Percentiles rank a stretch among this genome's conserved stretches.
phyloP scores from a whole-genome alignment of 2,329 filamentous ascomycete species.

The Fusarium avenaceum region DNA sequence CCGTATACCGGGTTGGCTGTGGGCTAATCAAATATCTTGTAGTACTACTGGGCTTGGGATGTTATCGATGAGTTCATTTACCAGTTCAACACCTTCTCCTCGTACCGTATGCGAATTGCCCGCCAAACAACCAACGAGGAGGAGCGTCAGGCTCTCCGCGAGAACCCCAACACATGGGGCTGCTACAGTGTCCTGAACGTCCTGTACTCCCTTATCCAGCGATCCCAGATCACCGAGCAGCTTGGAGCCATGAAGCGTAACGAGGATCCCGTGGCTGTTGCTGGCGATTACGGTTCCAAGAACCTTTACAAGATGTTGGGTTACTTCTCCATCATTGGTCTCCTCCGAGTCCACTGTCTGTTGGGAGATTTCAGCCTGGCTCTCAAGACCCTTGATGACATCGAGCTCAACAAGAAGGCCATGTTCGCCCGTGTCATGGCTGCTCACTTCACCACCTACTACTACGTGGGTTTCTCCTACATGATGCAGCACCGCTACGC shows the following conservation, averaged over 20 bases:
- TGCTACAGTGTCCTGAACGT: slow-evolving; percentile 99
- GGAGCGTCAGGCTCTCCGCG: slow-evolving; percentile 89
- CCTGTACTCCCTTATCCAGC: slow-evolving; percentile 97
- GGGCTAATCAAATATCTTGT: slow-evolving; percentile 44
- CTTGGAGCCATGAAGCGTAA: slow-evolving; percentile 93
- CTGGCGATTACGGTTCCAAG: slow-evolving; percentile 94
- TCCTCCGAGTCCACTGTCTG: slow-evolving; percentile 95
- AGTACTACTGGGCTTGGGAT: slow-evolving; percentile 99
- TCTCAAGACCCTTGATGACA: slow-evolving; percentile 98
- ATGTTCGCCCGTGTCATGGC: slow-evolving; percentile 99
- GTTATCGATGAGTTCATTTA: slow-evolving; percentile 99
- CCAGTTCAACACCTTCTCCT: slow-evolving; percentile 99
- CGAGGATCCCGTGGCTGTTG: slow-evolving; percentile 88
- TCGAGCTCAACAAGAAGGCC: slow-evolving; percentile 99
- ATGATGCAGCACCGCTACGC: slow-evolving; percentile 99
- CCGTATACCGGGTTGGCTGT: slow-evolving; percentile 17
- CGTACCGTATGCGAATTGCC: slow-evolving; percentile 93
- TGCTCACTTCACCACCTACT: slow-evolving; percentile 99
- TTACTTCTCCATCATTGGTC: slow-evolving; percentile 98
- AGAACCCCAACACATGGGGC: slow-evolving; percentile 99
- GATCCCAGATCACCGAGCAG: slow-evolving; percentile 98
- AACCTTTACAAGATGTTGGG: slow-evolving; percentile 98
- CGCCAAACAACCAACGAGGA: slow-evolving; percentile 87
- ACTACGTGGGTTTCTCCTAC: slow-evolving; percentile 99
- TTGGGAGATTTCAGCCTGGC: slow-evolving; percentile 98